Evolutionary conservation across 345 rosid species (phyloP).

Genomic region (Physaria fendleri): DNA sequence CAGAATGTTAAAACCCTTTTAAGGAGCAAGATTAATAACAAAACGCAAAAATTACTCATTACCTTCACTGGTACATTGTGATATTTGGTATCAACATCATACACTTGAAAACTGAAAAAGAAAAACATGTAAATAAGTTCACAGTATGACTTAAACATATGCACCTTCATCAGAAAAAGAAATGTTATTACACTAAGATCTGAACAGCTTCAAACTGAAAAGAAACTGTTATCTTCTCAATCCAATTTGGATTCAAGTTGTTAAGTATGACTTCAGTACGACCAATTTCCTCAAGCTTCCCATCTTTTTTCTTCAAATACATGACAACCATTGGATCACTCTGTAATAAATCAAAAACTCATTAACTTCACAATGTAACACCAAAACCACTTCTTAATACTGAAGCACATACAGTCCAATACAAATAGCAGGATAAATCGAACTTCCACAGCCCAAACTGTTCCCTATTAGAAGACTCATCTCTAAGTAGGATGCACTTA

Average conservation of each 20-base stretch:
- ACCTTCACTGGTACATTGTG: constrained; percentile 77
- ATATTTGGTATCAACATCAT: constrained; percentile 65
- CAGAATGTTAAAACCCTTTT: background rate
- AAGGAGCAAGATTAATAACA: constrained; percentile 15
- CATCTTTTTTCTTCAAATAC: constrained; percentile 51
- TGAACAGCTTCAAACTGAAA: constrained; percentile 83
- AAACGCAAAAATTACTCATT: constrained; percentile 11
- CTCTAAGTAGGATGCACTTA: no score
- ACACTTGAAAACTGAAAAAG: constrained; percentile 52
- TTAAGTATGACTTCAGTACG: constrained; percentile 81
- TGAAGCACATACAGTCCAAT: background rate
- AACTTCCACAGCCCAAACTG: no score
- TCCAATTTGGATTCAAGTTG: constrained; percentile 70
- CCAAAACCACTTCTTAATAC: background rate
- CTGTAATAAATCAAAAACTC: constrained; percentile 31
- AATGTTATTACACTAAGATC: constrained; percentile 46
- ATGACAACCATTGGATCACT: constrained; percentile 83
- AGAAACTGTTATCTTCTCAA: constrained; percentile 52
- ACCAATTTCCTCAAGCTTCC: constrained; percentile 71
- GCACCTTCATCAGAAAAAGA: background rate
- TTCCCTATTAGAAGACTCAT: no score
- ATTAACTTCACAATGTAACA: constrained; percentile 6
- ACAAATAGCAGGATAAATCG: no score
- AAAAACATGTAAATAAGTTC: constrained; percentile 3
- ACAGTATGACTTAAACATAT: background rate